phyloP scores from a whole-genome alignment of 345 rosid species.

The Syzygium aromaticum region DNA sequence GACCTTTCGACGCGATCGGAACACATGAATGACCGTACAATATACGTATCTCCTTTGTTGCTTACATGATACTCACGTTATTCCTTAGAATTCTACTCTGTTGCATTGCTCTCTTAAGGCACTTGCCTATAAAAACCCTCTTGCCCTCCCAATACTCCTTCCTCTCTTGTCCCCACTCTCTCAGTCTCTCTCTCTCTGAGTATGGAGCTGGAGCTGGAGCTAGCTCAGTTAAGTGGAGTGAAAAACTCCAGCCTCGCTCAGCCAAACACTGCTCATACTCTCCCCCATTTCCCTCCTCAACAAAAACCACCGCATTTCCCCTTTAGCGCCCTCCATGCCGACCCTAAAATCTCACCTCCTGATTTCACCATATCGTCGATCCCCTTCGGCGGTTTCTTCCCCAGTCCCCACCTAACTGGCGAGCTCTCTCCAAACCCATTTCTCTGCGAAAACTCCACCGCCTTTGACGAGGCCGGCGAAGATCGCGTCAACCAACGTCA shows the following conservation, averaged over 20 bases:
- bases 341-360: neutral
- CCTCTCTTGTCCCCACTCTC: neutral
- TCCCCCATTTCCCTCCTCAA: neutral
- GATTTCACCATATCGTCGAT: neutral
- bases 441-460: neutral
- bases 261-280: neutral
- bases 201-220: neutral
- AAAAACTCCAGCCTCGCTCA: neutral
- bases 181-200: neutral
- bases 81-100: neutral
- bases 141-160: neutral
- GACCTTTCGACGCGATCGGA: neutral
- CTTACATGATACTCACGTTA: neutral
- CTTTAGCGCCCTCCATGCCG: neutral
- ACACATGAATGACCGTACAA: neutral
- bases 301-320: neutral
- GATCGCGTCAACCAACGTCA: slow-evolving; percentile 1
- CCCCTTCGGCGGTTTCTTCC: neutral
- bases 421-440: neutral
- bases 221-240: neutral
- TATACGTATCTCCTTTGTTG: neutral
- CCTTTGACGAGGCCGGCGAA: neutral
- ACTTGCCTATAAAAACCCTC: neutral
- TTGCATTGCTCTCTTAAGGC: neutral
- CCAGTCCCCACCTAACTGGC: neutral